A percentile compares a stretch with the other conserved stretches of the same genome.
phyloP scores from a whole-genome alignment of 495 filamentous ascomycete species.

The Neurospora sp. region DNA sequence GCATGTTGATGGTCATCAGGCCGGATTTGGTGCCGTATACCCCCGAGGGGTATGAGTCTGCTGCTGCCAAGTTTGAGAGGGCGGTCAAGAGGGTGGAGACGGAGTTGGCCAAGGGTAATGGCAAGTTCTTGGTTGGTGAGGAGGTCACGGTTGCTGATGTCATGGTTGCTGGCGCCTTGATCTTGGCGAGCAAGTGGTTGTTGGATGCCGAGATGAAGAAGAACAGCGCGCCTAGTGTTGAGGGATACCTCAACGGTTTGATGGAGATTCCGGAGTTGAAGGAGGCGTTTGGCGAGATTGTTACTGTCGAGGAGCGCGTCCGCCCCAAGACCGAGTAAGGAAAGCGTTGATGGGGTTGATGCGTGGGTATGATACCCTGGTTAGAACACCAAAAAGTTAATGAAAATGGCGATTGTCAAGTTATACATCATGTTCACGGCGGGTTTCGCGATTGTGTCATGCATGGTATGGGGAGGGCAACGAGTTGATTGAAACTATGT shows the following conservation, averaged over 20 bases:
- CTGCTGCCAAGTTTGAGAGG: slow-evolving; percentile 19
- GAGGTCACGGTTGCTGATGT: slow-evolving; percentile 46
- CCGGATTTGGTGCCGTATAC: slow-evolving; percentile 25
- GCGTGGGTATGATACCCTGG: background rate
- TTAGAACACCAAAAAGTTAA: background rate
- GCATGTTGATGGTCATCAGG: slow-evolving; percentile 17
- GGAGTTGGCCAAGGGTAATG: slow-evolving; percentile 7
- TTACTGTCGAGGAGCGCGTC: slow-evolving; percentile 31
- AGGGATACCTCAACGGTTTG: slow-evolving; percentile 35
- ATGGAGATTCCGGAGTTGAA: slow-evolving; percentile 37
- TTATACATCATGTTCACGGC: too few relatives aligned
- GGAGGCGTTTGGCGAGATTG: slow-evolving; percentile 38
- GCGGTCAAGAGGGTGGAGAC: slow-evolving; percentile 33
- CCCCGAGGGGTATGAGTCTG: slow-evolving; percentile 22
- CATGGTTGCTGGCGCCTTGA: slow-evolving; percentile 31
- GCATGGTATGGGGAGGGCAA: background rate
- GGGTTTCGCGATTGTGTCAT: background rate
- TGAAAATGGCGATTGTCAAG: background rate
- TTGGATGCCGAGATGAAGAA: slow-evolving; percentile 43
- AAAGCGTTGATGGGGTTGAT: background rate
- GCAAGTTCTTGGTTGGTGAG: slow-evolving; percentile 39
- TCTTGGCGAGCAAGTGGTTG: slow-evolving; percentile 29
- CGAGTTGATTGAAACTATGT: background rate
- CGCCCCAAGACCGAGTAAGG: background rate
- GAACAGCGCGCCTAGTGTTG: slow-evolving; percentile 27